These are phyloP conservation scores for Isoetes engelmannii DNA, from an alignment of 83 land plant species.

Conservation along the genomic window DNA sequence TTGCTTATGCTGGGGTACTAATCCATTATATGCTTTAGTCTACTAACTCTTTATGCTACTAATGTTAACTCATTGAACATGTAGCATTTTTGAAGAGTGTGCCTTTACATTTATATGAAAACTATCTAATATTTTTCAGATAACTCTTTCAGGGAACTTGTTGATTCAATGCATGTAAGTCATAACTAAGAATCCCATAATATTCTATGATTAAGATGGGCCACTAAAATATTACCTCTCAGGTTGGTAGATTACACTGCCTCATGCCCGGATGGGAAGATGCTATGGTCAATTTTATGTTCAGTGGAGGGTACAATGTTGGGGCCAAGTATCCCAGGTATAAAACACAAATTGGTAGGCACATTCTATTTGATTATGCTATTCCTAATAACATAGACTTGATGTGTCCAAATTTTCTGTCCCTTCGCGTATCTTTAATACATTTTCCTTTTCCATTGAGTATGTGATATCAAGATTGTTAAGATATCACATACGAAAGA, in stretches of 20 bases:
- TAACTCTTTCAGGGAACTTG: conserved; percentile 23
- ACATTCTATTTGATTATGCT: not conserved
- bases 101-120: conserved; percentile 59
- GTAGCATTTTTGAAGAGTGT: conserved; percentile 60
- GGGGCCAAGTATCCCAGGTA: conserved; percentile 52
- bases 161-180: conserved; percentile 53
- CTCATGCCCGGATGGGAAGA: conserved; percentile 81
- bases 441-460: not conserved
- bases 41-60: too few species aligned
- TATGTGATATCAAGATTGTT: too few species aligned
- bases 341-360: not conserved
- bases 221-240: not conserved
- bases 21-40: too few species aligned
- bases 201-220: too few species aligned
- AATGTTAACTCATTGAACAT: conserved; percentile 26
- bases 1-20: conserved; percentile 82
- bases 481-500: too few species aligned
- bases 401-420: not conserved
- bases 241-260: conserved; percentile 81
- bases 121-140: conserved; percentile 39
- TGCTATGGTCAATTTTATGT: conserved; percentile 79
- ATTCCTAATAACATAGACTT: not conserved
- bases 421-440: not conserved
- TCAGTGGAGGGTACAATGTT: conserved; percentile 85
- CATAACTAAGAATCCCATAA: not conserved